phyloP scores from a whole-genome alignment of 768 basidiomycete species.

The Agrocybe praecox region DNA sequence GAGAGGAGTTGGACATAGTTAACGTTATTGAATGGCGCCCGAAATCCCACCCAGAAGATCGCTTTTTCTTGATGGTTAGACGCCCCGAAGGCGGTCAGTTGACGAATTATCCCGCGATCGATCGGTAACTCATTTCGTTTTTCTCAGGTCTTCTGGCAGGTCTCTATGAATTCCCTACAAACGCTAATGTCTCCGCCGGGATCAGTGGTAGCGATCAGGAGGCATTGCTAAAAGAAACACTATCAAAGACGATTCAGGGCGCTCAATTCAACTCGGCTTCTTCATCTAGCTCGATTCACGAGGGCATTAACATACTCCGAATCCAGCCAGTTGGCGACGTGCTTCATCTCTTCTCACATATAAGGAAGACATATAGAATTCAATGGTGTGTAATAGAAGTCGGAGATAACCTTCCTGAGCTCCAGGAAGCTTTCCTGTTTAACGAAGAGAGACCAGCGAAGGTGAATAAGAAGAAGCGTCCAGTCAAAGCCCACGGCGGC shows the following conservation, averaged over 20 bases:
- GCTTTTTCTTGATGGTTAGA: conserved; percentile 77
- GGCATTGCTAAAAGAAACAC: conserved; percentile 35
- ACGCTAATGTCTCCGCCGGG: conserved; percentile 50
- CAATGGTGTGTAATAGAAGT: conserved; percentile 74
- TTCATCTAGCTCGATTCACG: conserved; percentile 3
- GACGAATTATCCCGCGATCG: background rate
- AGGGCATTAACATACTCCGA: conserved; percentile 35
- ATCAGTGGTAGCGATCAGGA: conserved; percentile 41
- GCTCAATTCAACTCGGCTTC: conserved; percentile 1
- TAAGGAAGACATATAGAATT: conserved; percentile 81
- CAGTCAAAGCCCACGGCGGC: conserved; percentile 4
- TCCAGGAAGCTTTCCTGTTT: conserved; percentile 11
- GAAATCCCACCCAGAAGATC: conserved; percentile 31
- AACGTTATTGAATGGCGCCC: conserved; percentile 82
- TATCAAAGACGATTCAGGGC: conserved; percentile 40
- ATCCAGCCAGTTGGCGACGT: conserved; percentile 64
- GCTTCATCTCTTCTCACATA: conserved; percentile 87
- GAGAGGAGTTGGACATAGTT: conserved; percentile 85
- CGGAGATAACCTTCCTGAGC: conserved; percentile 45
- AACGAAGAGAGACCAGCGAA: conserved; percentile 14
- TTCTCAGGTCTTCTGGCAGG: conserved; percentile 84
- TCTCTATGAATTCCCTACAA: conserved; percentile 84
- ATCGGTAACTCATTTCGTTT: conserved; percentile 8
- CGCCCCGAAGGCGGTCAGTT: conserved; percentile 79
- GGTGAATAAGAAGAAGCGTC: conserved; percentile 14